These are phyloP conservation scores for Rehmannia glutinosa DNA, from an alignment of 257 asterid genomes.

Conservation along the genomic window DNA sequence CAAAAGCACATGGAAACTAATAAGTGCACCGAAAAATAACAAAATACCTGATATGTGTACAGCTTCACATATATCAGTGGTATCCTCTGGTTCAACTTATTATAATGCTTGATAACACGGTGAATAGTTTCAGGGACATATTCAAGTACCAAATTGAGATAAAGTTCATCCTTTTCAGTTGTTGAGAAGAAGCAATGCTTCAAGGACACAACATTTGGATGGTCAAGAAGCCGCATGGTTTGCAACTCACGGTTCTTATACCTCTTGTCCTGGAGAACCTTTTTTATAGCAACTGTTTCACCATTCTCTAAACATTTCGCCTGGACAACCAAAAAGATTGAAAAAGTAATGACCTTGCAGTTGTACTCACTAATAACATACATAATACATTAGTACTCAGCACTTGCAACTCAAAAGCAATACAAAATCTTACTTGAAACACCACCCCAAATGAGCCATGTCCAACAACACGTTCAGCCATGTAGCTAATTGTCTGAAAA, in stretches of 20 bases:
- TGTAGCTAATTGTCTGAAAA: constrained; percentile 67
- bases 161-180: constrained; percentile 71
- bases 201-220: constrained; percentile 65
- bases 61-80: constrained; percentile 76
- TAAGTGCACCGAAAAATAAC: too few species aligned
- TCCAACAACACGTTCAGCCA: constrained; percentile 88
- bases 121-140: constrained; percentile 85
- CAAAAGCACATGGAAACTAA: too few species aligned
- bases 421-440: constrained; percentile 53
- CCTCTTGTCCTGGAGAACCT: constrained; percentile 89
- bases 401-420: constrained; percentile 3
- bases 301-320: constrained; percentile 87
- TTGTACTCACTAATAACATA: not conserved
- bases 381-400: constrained; percentile 11
- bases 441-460: constrained; percentile 88
- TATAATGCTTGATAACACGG: constrained; percentile 77
- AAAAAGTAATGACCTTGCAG: too few species aligned
- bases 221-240: constrained; percentile 84
- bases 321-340: constrained; percentile 28
- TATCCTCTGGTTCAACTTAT: constrained; percentile 76
- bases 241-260: constrained; percentile 88
- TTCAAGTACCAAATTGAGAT: constrained; percentile 79
- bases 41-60: constrained; percentile 78
- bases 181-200: constrained; percentile 82
- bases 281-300: constrained; percentile 81